Evolutionary conservation across 208 protist species (phyloP), one percentile per base, ranked within the genome.

Genomic region (Trypanosoma vivax): DNA sequence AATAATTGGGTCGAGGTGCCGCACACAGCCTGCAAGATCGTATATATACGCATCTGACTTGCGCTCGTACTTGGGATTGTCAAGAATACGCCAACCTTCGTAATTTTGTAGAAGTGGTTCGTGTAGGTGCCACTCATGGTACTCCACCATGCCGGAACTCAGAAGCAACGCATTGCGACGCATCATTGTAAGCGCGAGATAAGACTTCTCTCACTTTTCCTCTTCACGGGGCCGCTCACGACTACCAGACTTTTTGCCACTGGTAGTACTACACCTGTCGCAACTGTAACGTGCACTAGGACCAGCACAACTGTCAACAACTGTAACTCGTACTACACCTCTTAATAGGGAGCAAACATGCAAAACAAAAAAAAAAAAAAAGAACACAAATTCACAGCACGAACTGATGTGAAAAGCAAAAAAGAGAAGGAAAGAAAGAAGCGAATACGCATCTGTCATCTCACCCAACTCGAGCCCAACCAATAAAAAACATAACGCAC

Each of bases 41-140:
- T 88, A 84, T 4, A 83, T 58, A 61, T 89, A 94, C 21, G 82
- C 86, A 37, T 90, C 82, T 2, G 52, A 73, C 64, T 89, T 88
- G 37, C 52, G 50, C 35, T 88, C 82, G 51, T 90, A 90, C 61
- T 84, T 86, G 33, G 82, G 82, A 73, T 94, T 90, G 64, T 94
- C 86, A 9, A 94, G 75, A 58, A 94, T 87, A 64, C 86, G 86
- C 83, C 86, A 94, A n/a, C 86, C 86, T 63, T 94, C 86, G 66
- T 94, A 94, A 65, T 94, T 90, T 39, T 94, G 82, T 40, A 94
- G 80, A 18, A 94, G 73, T 10, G 82, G 86, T 60, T 94, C 86
- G 56, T 90, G 86, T 2, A 94, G 69, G 55, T 94, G 86, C 83
- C 86, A 94, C 63, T 94, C 86, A 43, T 90, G 86, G 73, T 94